Evolutionary conservation across 1,284 basidiomycete species (phyloP), one percentile per base, ranked within the genome.

Genomic region (Ustilago curta): DNA sequence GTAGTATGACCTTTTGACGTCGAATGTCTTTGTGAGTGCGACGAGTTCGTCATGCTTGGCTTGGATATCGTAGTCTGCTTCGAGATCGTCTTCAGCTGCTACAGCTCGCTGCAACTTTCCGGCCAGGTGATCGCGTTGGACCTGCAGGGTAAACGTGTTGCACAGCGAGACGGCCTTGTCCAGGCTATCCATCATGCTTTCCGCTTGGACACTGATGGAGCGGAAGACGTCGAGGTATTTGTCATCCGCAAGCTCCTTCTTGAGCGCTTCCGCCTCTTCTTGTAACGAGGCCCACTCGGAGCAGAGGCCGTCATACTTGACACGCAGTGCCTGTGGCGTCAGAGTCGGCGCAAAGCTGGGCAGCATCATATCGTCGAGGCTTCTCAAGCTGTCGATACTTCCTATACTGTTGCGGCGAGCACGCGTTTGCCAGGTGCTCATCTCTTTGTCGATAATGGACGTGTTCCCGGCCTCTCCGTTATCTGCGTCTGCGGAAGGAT

Each of bases 211-310:
- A 14, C 91, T 92, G 44, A 94, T 94, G 39, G 93, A 94, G 72
- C 93, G 89, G 85, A 97, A 97, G n/a, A 97, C 92, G 9, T 91
- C 91, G 78, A 97, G 88, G 91, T 94, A 97, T 56, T 94, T 95
- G 85, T 97, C 95, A 85, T 97, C 96, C 85, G 93, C 93, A 66
- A 97, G 87, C 85, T 98, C 95, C 81, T 93, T 92, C 73, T 92
- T 88, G 65, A 97, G 86, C 44, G 91, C 89, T 25, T 93, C 91
- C 59, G 91, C 92, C 76, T 95, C 93, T 50, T 90, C 89, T 80
- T 92, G 91, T 2, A 93, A 89, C 21, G 89, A 86, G 61, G 91
- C 90, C 93, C 93, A 97, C 47, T 95, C 93, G 16, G 87, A 83
- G 51, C 62, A 44, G 0, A 83, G 58, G 2, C 70, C 63, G 21